These are phyloP conservation scores for Leccinum olivaceopallidum DNA, from an alignment of 768 basidiomycete species.

Conservation along the genomic window DNA sequence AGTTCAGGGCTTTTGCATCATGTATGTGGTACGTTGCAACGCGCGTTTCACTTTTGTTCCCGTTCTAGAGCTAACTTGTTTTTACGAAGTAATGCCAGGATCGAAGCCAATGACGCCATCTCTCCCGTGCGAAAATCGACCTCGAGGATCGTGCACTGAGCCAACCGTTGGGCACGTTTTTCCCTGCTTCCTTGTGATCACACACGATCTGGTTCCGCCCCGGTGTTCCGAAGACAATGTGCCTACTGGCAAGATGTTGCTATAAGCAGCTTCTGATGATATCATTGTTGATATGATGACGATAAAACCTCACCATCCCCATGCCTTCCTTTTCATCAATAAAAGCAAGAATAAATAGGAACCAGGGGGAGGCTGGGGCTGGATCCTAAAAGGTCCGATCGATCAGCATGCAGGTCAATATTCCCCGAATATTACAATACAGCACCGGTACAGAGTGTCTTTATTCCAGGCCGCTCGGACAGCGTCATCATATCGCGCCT, in stretches of 20 bases:
- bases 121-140: not conserved
- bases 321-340: not conserved
- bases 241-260: not conserved
- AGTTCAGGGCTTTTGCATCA: not conserved
- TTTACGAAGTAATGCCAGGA: not conserved
- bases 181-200: not conserved
- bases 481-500: not conserved
- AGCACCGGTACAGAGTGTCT: not conserved
- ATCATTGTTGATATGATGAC: not conserved
- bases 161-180: not conserved
- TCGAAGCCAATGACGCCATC: not conserved
- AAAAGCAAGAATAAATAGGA: not conserved
- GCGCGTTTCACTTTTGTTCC: not conserved
- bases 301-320: not conserved
- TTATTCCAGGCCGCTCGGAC: not conserved
- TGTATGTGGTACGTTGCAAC: not conserved
- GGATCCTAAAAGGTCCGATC: not conserved
- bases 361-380: not conserved
- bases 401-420: not conserved
- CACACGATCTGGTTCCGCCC: not conserved
- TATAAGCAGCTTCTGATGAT: not conserved
- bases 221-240: not conserved
- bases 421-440: not conserved
- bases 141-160: not conserved
- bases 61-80: not conserved